Conservation (phyloP, 148 eudicot genomes). For the Camellia granthamiana region DNA sequence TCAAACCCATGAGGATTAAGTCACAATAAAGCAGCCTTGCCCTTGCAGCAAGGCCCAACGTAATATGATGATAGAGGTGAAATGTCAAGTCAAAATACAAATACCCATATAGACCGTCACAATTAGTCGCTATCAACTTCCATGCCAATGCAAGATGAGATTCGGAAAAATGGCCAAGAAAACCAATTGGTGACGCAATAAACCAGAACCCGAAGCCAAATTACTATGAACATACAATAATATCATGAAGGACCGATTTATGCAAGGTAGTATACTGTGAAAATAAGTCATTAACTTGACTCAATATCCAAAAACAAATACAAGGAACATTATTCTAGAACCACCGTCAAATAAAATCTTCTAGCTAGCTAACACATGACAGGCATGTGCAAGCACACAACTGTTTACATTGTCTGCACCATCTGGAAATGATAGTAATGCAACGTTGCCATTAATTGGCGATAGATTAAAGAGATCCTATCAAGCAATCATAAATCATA, state of each 20-base stretch:
- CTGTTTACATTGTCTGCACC: neutral
- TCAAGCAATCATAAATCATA: neutral
- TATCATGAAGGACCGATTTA: neutral
- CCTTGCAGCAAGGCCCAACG: too few relatives aligned
- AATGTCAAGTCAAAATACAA: too few relatives aligned
- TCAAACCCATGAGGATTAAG: too few relatives aligned
- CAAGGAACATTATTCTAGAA: neutral
- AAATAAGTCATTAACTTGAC: slow-evolving; percentile 1
- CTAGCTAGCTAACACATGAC: neutral
- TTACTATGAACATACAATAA: too few relatives aligned
- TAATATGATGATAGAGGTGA: too few relatives aligned
- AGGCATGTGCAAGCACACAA: neutral
- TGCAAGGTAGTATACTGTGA: neutral
- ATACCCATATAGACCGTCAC: too few relatives aligned
- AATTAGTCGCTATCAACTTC: too few relatives aligned
- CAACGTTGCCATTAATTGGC: neutral
- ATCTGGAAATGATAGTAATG: neutral
- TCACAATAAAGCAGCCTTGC: too few relatives aligned
- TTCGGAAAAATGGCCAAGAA: too few relatives aligned
- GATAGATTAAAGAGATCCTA: slow-evolving; percentile 2
- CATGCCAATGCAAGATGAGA: too few relatives aligned
- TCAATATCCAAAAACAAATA: neutral
- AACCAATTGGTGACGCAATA: too few relatives aligned
- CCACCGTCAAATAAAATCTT: slow-evolving; percentile 9
- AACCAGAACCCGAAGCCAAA: too few relatives aligned